Conservation (phyloP, 1,139 yeast genomes). For the Kodamaea sp. region DNA sequence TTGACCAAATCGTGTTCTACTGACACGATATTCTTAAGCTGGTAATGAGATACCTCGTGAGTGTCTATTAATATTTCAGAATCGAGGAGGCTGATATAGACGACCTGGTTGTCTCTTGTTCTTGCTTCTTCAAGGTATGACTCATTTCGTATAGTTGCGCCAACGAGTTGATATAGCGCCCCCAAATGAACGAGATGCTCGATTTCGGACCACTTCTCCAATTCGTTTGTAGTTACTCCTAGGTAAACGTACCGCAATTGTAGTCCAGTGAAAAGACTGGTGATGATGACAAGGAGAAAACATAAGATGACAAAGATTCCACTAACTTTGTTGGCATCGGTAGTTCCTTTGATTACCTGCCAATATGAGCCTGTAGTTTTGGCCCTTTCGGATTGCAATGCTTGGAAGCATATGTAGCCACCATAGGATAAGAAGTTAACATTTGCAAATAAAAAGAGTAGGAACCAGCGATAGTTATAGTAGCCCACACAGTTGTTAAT, state of each 20-base stretch:
- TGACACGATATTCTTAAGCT: conserved; percentile 31
- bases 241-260: conserved; percentile 65
- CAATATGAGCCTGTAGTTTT: conserved; percentile 20
- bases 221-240: conserved; percentile 93
- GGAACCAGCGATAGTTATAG: conserved; percentile 71
- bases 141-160: conserved; percentile 10
- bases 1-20: conserved; percentile 54
- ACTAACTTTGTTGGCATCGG: conserved; percentile 42
- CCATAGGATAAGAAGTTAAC: conserved; percentile 64
- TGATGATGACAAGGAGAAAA: conserved; percentile 51
- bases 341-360: conserved; percentile 29
- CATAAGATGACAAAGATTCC: conserved; percentile 59
- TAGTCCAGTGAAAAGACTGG: conserved; percentile 56
- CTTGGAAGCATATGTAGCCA: conserved; percentile 38
- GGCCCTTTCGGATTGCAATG: conserved; percentile 14
- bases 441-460: conserved; percentile 60
- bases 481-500: conserved; percentile 86
- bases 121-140: conserved; percentile 23
- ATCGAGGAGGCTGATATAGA: conserved; percentile 31
- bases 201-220: conserved; percentile 78
- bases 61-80: conserved; percentile 22
- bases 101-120: conserved; percentile 14
- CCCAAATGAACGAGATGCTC: conserved; percentile 55
- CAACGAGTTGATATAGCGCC: conserved; percentile 23
- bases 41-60: conserved; percentile 13